Conservation (phyloP, 306 rosid species). For the Acacia crassicarpa region DNA sequence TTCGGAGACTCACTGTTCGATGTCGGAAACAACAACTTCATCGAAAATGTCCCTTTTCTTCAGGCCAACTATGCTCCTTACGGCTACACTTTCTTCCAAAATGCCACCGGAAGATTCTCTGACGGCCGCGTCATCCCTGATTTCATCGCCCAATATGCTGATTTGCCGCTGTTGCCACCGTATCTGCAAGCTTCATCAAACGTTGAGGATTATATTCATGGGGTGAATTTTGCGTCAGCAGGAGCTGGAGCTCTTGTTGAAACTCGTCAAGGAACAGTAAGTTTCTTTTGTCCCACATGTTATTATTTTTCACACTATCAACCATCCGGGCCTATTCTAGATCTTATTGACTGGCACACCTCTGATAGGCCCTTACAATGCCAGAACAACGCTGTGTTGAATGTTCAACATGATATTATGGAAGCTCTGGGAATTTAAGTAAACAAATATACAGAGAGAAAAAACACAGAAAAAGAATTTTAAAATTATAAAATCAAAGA, state of each 20-base stretch:
- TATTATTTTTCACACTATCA: too few relatives aligned
- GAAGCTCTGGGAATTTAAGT: neutral
- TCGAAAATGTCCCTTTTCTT: constrained; percentile 25
- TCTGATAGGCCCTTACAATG: too few relatives aligned
- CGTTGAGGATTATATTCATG: neutral
- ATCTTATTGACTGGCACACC: too few relatives aligned
- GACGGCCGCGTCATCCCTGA: constrained; percentile 48
- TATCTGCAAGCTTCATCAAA: constrained; percentile 30
- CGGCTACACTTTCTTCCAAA: constrained; percentile 40
- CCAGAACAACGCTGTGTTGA: too few relatives aligned
- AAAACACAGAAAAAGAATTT: too few relatives aligned
- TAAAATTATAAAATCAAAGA: too few relatives aligned
- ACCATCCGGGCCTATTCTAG: too few relatives aligned
- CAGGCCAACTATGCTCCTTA: constrained; percentile 39
- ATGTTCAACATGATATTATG: neutral
- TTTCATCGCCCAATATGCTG: constrained; percentile 42
- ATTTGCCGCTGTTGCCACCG: constrained; percentile 30
- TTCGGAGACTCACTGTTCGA: constrained; percentile 61
- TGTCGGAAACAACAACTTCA: constrained; percentile 53
- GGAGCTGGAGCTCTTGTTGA: neutral
- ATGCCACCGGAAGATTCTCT: constrained; percentile 46
- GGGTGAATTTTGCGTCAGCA: neutral
- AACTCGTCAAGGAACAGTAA: neutral
- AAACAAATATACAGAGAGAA: too few relatives aligned
- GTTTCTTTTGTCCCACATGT: neutral